These are phyloP conservation scores for Hansenula lynferdii DNA, from an alignment of 1,139 yeast genomes.

Conservation along the genomic window DNA sequence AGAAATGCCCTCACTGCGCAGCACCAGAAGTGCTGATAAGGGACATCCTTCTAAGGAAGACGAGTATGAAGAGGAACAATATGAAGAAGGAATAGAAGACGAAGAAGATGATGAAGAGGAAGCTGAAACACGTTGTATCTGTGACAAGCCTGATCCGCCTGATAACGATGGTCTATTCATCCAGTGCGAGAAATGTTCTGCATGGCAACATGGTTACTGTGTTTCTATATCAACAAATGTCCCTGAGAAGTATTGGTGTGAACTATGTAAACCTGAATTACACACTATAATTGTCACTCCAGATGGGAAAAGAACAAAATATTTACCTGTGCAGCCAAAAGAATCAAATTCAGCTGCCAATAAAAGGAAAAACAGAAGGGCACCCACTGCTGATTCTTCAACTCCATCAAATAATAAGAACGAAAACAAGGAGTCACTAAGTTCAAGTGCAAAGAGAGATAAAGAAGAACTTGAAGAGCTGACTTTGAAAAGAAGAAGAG, in stretches of 20 bases:
- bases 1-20: slow-evolving; percentile 15
- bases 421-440: slow-evolving; percentile 15
- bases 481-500: slow-evolving; percentile 10
- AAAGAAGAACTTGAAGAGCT: slow-evolving; percentile 9
- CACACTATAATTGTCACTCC: slow-evolving; percentile 54
- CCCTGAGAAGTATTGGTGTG: slow-evolving; percentile 95
- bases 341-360: slow-evolving; percentile 21
- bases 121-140: slow-evolving; percentile 80
- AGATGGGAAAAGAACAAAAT: slow-evolving; percentile 38
- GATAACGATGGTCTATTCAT: slow-evolving; percentile 63
- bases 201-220: slow-evolving; percentile 98
- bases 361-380: slow-evolving; percentile 18
- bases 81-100: slow-evolving; percentile 12
- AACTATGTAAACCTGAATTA: slow-evolving; percentile 76
- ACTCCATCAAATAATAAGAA: not conserved
- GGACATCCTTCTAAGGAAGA: slow-evolving; percentile 2
- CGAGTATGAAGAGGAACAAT: slow-evolving; percentile 11
- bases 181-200: slow-evolving; percentile 86
- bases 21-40: slow-evolving; percentile 12
- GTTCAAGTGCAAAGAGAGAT: slow-evolving; percentile 3
- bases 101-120: slow-evolving; percentile 33
- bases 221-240: slow-evolving; percentile 77
- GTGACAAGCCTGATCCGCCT: slow-evolving; percentile 57
- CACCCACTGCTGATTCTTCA: slow-evolving; percentile 9
- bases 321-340: slow-evolving; percentile 34